Evolutionary conservation across 768 basidiomycete genomes (phyloP).

Genomic region (Pulveroboletus sp.): DNA sequence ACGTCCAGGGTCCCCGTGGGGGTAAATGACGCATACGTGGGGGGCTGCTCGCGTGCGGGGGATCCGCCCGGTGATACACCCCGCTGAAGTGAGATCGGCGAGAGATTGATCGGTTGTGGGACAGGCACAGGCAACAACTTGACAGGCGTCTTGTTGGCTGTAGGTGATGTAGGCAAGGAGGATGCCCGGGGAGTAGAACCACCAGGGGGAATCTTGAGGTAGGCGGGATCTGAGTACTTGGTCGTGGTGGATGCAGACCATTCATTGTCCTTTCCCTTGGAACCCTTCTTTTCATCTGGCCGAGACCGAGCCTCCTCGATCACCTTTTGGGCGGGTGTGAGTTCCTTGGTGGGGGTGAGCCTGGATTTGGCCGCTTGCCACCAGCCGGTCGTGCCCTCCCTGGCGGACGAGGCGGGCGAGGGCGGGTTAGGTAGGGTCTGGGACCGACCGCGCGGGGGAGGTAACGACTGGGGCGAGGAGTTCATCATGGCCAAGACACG

Average conservation of each 20-base stretch:
- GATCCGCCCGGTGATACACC: conserved; percentile 37
- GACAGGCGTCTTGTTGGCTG: conserved; percentile 38
- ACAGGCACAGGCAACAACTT: conserved; percentile 36
- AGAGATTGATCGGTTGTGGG: conserved; percentile 47
- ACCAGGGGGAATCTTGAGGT: conserved; percentile 48
- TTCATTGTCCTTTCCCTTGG: conserved; percentile 40
- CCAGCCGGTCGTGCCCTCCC: conserved; percentile 58
- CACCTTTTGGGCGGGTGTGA: conserved; percentile 85
- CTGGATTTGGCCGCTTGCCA: conserved; percentile 71
- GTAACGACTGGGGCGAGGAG: conserved; percentile 36
- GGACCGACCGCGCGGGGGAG: conserved; percentile 60
- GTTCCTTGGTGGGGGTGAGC: conserved; percentile 73
- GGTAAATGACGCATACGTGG: conserved; percentile 74
- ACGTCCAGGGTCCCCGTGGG: conserved; percentile 69
- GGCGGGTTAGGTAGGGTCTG: conserved; percentile 54
- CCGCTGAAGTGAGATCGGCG: conserved; percentile 61
- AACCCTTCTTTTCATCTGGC: conserved; percentile 48
- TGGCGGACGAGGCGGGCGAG: conserved; percentile 61
- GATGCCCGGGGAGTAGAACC: conserved; percentile 46
- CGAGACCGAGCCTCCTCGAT: conserved; percentile 68
- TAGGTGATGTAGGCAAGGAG: conserved; percentile 58
- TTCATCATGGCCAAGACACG: conserved; percentile 74
- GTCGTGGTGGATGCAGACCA: conserved; percentile 53
- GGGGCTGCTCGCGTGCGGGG: conserved; percentile 49
- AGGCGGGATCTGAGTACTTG: conserved; percentile 57